Base-by-base conservation (phyloP, 345 rosid genomes). In the Citrus glauca region DNA sequence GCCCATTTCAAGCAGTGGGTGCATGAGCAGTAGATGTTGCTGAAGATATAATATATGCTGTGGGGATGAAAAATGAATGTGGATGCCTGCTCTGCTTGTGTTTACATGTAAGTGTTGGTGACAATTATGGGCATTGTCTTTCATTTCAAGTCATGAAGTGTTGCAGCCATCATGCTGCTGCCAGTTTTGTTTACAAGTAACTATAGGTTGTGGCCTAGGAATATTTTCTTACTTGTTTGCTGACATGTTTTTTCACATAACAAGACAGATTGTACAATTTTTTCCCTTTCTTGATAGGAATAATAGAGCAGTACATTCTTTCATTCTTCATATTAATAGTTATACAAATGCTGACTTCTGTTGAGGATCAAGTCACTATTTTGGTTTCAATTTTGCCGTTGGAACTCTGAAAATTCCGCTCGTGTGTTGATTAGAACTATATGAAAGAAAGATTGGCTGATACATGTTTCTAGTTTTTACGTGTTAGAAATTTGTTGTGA, bases 291-390 rank as follows among this genome's bases (percentile, higher is more conserved):
- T 16, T 7, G 14, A 42, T 79, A 83, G 70, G n/a, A 83, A 83
- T 83, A 80, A 80, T 80, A 83, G 81, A 80, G 85, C 81, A 83
- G 81, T 77, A 72, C 79, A 74, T 80, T 80, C 42, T 83, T 83
- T 77, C 16, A 42, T 77, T 80, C 67, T 66, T 79, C 27, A 72
- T 45, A 25, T 37, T 17, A 56, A 19, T 13, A 77, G 45, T 45
- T 75, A 5, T 48, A 45, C 50, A 25, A 13, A 40, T 74, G 55
- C 59, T 38, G 61, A 73, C 63, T 71, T 22, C 20, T 20, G 10
- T 59, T 3, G 9, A 4, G 42, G 20, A 53, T 53, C 57, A 53
- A 53, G 2, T 53, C 1, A 7, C 22, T 53, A 53, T 53, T 17
- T 4, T 53, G 22, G 57, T 53, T 53, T 53, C 57, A 17, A 17